Percentiles rank a stretch among this genome's conserved stretches.
Evolutionary conservation across 2,329 filamentous ascomycete species (phyloP).

Genomic region (Phoma sp.): DNA sequence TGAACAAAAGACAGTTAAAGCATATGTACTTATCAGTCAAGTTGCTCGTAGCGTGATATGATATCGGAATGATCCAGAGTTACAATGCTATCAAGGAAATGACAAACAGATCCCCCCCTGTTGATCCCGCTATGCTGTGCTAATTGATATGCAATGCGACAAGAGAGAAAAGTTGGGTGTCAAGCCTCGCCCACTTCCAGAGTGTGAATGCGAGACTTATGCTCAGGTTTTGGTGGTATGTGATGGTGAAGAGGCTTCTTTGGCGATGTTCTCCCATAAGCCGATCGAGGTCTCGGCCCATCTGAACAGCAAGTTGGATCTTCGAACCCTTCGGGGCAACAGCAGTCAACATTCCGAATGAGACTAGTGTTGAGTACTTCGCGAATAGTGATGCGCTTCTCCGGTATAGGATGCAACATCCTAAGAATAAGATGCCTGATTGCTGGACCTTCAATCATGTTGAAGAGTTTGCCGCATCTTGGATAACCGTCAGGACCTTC

Average conservation of each 20-base stretch:
- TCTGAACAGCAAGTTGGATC: slow-evolving; percentile 67
- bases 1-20: no score
- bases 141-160: slow-evolving; percentile 11
- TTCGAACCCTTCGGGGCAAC: slow-evolving; percentile 73
- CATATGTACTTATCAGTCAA: no score
- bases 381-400: slow-evolving; percentile 70
- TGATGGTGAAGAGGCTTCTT: slow-evolving; percentile 54
- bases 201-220: slow-evolving; percentile 46
- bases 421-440: slow-evolving; percentile 74
- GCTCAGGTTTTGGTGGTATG: slow-evolving; percentile 49
- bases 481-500: slow-evolving; percentile 67
- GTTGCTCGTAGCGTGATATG: no score
- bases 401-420: slow-evolving; percentile 83
- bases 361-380: slow-evolving; percentile 74
- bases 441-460: slow-evolving; percentile 66
- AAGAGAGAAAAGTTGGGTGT: background rate
- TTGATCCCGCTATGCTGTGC: slow-evolving; percentile 15
- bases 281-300: slow-evolving; percentile 51
- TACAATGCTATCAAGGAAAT: background rate
- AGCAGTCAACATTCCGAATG: slow-evolving; percentile 78
- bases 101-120: background rate
- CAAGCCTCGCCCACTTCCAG: slow-evolving; percentile 47
- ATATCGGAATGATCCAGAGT: no score
- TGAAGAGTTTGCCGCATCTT: slow-evolving; percentile 68
- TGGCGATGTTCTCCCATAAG: slow-evolving; percentile 45